Percentiles rank a stretch among this genome's conserved stretches.
These are phyloP conservation scores for Thielaviopsis cerberus DNA, from an alignment of 2,329 filamentous ascomycete species.

Conservation along the genomic window DNA sequence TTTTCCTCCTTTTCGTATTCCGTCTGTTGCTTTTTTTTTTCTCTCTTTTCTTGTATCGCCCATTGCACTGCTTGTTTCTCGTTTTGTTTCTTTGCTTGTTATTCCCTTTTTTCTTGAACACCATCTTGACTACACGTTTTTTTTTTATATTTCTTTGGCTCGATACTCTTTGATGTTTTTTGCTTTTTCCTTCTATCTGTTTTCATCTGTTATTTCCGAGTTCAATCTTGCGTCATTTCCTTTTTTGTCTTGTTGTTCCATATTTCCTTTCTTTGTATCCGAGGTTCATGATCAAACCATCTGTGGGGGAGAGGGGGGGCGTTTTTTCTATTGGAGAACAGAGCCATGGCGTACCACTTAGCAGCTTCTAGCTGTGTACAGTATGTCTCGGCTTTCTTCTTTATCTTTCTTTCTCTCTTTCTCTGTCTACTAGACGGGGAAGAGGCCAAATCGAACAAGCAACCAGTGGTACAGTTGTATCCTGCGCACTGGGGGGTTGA, in stretches of 20 bases:
- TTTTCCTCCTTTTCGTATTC: not conserved
- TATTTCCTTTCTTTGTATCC: not conserved
- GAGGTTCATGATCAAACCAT: not conserved
- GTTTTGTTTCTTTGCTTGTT: not conserved
- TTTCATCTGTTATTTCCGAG: not conserved
- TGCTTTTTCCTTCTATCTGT: not conserved
- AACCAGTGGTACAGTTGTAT: not conserved
- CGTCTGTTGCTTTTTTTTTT: not conserved
- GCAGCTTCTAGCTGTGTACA: not conserved
- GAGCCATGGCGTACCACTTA: not conserved
- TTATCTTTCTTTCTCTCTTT: not conserved
- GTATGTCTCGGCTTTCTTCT: not conserved
- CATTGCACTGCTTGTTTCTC: not conserved
- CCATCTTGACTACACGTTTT: not conserved
- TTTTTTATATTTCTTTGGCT: not conserved
- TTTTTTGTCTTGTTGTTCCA: not conserved
- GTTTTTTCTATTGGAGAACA: not conserved
- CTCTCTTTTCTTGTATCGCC: not conserved
- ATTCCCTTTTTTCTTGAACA: not conserved
- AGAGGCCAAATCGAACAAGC: not conserved
- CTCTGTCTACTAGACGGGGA: not conserved
- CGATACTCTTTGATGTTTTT: not conserved
- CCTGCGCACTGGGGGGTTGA: not conserved
- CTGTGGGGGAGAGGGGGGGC: not conserved
- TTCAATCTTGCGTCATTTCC: not conserved